Base-by-base conservation (phyloP, 805 yeast genomes). In the Candida sonorensis region DNA sequence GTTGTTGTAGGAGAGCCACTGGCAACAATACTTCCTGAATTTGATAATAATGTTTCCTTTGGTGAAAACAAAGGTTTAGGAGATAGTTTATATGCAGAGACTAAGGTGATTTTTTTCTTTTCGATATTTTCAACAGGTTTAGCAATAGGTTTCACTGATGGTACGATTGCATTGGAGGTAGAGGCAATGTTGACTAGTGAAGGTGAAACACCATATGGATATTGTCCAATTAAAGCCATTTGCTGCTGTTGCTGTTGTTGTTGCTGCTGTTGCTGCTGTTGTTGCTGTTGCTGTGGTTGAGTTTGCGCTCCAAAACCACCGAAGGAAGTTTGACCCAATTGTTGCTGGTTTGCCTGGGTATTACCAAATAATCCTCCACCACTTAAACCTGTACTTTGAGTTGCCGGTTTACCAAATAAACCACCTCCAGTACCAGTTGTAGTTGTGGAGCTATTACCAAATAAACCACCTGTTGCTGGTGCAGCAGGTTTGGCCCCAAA, bases 191-290 rank as follows among this genome's bases (percentile, higher is more conserved):
- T 55, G 4, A 60, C 36, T 45, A 83, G 85, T 32, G 88, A 62
- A 5, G 87, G 82, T 45, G 79, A 78, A 29, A 74, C 69, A 2
- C 95, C 94, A 51, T 84, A 88, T 27, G 96, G 95, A 51, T 81
- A 74, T 37, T 67, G 65, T 36, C 61, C 64, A 33, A 59, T 38
- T 38, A 33, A 40, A 21, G 23, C 43, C 37, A 26, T 67, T 59
- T 33, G 61, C 27, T 45, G 48, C 27, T 46, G 47, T 25, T 34
- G 31, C 42, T 33, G 31, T 21, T 31, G 41, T 26, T 43, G 47
- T 17, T 36, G 51, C 27, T 41, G 45, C 17, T 40, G 46, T 14
- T 26, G 35, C 17, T 31, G 39, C 17, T 24, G 30, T 18, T 31
- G 41, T 26, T 43, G 47, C 16, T 36, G 51, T 28, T 40, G 45